These are phyloP conservation scores for Sporothrix humicola DNA, from an alignment of 2,329 filamentous ascomycete species.

Conservation along the genomic window DNA sequence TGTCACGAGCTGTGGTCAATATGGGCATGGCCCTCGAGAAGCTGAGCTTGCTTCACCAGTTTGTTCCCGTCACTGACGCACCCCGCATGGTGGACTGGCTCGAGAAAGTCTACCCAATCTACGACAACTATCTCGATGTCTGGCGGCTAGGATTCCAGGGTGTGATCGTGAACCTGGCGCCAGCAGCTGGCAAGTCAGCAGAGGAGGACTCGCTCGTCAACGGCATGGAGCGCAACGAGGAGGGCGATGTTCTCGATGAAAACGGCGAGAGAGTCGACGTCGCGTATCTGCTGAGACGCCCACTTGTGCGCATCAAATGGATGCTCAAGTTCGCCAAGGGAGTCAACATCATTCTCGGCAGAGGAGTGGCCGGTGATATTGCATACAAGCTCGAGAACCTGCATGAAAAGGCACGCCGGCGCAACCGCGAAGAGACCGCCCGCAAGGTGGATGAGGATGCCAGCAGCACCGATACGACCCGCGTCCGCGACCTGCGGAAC, in stretches of 20 bases:
- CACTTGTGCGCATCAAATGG: conserved; percentile 85
- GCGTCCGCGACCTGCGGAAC: conserved; percentile 78
- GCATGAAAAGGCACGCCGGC: conserved; percentile 75
- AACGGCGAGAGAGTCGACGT: conserved; percentile 93
- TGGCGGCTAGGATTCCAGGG: conserved; percentile 96
- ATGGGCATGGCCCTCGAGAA: conserved; percentile 93
- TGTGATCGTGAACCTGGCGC: conserved; percentile 89
- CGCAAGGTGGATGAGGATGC: conserved; percentile 84
- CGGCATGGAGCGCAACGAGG: conserved; percentile 64
- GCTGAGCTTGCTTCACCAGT: conserved; percentile 78
- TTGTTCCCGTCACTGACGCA: conserved; percentile 75
- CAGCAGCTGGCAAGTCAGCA: conserved; percentile 59
- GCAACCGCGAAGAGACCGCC: conserved; percentile 69
- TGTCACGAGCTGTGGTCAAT: conserved; percentile 86
- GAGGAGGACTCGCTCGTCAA: conserved; percentile 66
- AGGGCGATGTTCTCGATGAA: conserved; percentile 71
- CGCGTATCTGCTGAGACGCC: conserved; percentile 87
- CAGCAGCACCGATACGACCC: conserved; percentile 77
- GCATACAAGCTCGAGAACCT: conserved; percentile 71
- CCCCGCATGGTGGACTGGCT: conserved; percentile 81
- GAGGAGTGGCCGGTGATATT: conserved; percentile 62
- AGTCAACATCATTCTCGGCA: conserved; percentile 62
- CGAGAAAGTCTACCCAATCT: conserved; percentile 75
- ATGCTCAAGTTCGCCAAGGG: conserved; percentile 82
- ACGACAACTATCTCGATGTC: conserved; percentile 81